phyloP scores from a whole-genome alignment of 352 stramenopile genomes.

The Globisporangium nodosum region DNA sequence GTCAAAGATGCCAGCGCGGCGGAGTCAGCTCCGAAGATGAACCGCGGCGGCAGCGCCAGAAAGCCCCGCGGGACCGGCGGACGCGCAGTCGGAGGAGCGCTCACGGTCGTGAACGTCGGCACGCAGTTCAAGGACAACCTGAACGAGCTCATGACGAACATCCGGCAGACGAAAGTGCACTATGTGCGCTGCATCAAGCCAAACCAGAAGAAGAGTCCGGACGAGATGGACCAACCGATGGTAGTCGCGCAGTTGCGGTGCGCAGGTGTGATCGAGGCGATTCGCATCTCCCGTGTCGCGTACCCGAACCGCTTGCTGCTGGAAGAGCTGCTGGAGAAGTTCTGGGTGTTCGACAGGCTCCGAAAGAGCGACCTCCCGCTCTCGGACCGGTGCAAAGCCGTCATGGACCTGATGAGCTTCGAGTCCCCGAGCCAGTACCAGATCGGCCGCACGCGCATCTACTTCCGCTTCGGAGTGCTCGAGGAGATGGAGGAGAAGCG shows the following conservation, averaged over 20 bases:
- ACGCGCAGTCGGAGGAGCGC: slow-evolving; percentile 23
- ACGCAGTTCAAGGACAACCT: slow-evolving; percentile 95
- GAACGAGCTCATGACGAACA: slow-evolving; percentile 91
- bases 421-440: slow-evolving; percentile 66
- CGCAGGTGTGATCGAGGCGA: slow-evolving; percentile 98
- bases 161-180: slow-evolving; percentile 94
- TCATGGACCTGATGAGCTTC: slow-evolving; percentile 44
- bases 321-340: slow-evolving; percentile 76
- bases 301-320: slow-evolving; percentile 97
- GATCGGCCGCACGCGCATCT: slow-evolving; percentile 85
- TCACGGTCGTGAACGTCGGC: slow-evolving; percentile 69
- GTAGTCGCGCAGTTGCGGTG: slow-evolving; percentile 96
- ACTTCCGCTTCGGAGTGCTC: slow-evolving; percentile 81
- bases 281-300: slow-evolving; percentile 96
- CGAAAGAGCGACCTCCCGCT: slow-evolving; percentile 77
- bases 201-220: slow-evolving; percentile 94
- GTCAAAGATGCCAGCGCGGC: slow-evolving; percentile 16
- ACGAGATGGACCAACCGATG: slow-evolving; percentile 88
- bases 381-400: slow-evolving; percentile 60
- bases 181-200: slow-evolving; percentile 99
- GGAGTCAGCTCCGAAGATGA: slow-evolving; percentile 10
- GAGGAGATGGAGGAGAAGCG: slow-evolving; percentile 82
- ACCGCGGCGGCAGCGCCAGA: slow-evolving; percentile 35
- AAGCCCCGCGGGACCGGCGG: slow-evolving; percentile 11
- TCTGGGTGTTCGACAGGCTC: slow-evolving; percentile 61